Conservation (phyloP, 2,329 filamentous ascomycete species). For the Fusarium ramigenum region DNA sequence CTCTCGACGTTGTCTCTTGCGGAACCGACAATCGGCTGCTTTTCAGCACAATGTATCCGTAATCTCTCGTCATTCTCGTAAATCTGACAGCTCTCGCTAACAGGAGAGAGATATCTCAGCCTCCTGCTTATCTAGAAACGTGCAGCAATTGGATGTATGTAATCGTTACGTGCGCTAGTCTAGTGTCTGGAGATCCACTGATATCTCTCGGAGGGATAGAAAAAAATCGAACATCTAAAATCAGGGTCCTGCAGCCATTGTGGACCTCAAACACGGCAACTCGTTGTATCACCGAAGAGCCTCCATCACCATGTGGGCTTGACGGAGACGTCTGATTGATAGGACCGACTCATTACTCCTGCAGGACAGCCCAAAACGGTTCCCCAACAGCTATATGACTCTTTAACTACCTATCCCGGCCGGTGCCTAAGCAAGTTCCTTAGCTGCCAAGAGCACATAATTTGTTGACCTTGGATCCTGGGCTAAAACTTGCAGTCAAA, state of each 20-base stretch:
- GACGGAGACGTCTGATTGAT: slow-evolving; percentile 28
- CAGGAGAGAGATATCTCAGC: neutral
- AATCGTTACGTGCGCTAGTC: slow-evolving; percentile 38
- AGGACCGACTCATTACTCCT: slow-evolving; percentile 32
- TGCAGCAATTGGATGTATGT: slow-evolving; percentile 35
- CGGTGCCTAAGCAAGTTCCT: slow-evolving; percentile 17
- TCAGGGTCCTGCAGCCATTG: slow-evolving; percentile 36
- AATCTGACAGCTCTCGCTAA: neutral
- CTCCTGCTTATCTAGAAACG: slow-evolving; percentile 24
- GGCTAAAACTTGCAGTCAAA: slow-evolving; percentile 14
- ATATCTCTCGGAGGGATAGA: slow-evolving; percentile 15
- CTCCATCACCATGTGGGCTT: slow-evolving; percentile 42
- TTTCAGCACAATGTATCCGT: neutral
- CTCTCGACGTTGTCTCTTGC: neutral
- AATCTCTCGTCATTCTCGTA: neutral
- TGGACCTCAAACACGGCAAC: slow-evolving; percentile 25
- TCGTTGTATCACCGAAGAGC: slow-evolving; percentile 41
- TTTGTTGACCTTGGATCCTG: slow-evolving; percentile 4
- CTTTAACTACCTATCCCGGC: slow-evolving; percentile 25
- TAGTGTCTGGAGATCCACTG: slow-evolving; percentile 27
- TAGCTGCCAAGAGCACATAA: slow-evolving; percentile 9
- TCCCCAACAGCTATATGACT: slow-evolving; percentile 34
- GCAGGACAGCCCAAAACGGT: slow-evolving; percentile 18
- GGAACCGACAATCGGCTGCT: neutral
- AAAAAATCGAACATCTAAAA: slow-evolving; percentile 25